Percentiles rank a stretch among this genome's conserved stretches.
Conservation (phyloP, 1,284 basidiomycete species). For the Volvariella surrecta region DNA sequence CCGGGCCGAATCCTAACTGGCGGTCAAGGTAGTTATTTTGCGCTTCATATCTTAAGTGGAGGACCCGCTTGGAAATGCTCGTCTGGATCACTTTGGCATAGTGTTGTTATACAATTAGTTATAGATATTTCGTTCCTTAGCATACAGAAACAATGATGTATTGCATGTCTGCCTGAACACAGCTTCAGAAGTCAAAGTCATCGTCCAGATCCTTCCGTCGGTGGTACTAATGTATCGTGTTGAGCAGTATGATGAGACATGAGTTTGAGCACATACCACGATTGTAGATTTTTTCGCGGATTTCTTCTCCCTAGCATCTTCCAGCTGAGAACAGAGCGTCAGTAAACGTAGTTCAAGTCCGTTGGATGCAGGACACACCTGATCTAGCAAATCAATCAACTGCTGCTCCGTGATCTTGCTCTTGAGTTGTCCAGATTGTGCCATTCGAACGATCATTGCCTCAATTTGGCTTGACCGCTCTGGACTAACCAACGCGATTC, state of each 20-base stretch:
- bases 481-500: slow-evolving; percentile 90
- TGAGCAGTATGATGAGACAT: slow-evolving; percentile 6
- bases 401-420: slow-evolving; percentile 84
- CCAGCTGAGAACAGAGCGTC: slow-evolving; percentile 39
- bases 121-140: too few species aligned
- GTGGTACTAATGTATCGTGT: slow-evolving; percentile 46
- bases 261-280: slow-evolving; percentile 43
- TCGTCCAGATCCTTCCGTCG: slow-evolving; percentile 63
- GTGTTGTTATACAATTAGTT: slow-evolving; percentile 2
- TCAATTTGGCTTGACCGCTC: slow-evolving; percentile 85
- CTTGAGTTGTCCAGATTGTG: slow-evolving; percentile 85
- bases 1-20: slow-evolving; percentile 3
- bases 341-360: not conserved
- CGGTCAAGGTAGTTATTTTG: not conserved
- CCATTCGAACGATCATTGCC: slow-evolving; percentile 82
- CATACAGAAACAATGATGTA: too few species aligned
- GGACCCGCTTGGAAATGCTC: too few species aligned
- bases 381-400: slow-evolving; percentile 87
- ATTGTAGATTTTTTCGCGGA: slow-evolving; percentile 56
- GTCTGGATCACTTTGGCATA: too few species aligned
- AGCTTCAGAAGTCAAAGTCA: slow-evolving; percentile 54
- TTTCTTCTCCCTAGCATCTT: slow-evolving; percentile 50
- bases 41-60: too few species aligned
- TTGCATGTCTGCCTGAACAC: not conserved
- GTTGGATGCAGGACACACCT: slow-evolving; percentile 43